Evolutionary conservation across 495 filamentous ascomycete species (phyloP), one percentile per base, ranked within the genome.

Genomic region (Melanomma pulvis-pyrius): DNA sequence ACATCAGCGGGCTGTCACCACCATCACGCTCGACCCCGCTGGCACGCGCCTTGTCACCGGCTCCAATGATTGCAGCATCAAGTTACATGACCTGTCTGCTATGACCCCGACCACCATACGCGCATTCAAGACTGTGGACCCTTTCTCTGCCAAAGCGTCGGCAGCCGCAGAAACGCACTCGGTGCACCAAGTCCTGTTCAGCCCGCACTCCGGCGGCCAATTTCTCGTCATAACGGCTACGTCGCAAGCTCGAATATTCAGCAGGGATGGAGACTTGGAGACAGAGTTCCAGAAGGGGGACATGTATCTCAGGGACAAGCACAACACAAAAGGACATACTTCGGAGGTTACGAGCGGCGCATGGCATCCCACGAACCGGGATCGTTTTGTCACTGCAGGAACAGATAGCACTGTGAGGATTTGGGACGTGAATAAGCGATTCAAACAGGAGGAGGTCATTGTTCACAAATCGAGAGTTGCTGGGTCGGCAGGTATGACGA

Each of bases 281-380:
- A 87, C 88, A 1, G 92, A 97, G 75, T 97, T 96, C 67, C 87
- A 89, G 58, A 98, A 98, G 78, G 94, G 94, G 22, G 94, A 98
- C 73, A 97, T 97, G 93, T 98, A 98, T 73, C 78, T 98, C 60
- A 84, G 94, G 41, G 96, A 98, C 73, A 91, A 97, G 85, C 83
- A 97, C 74, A 91, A 97, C 74, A 98, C 94, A 0, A 98, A 97
- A 73, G 94, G 94, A 0, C 94, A 98, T 73, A 85, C 96, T 41
- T 90, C 92, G 0, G 94, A 96, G 76, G 87, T 96, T 29, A 90
- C 90, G 25, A 88, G 87, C 22, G 94, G 91, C 2, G 87, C 86
- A 39, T 98, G 94, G 94, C 88, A 90, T 76, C 94, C 94, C 2
- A 87, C 86, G 1, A 86, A 97, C 71, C 82, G 82, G 69, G 90